phyloP scores from a whole-genome alignment of 768 basidiomycete genomes.

The Lactifluus pinguis region DNA sequence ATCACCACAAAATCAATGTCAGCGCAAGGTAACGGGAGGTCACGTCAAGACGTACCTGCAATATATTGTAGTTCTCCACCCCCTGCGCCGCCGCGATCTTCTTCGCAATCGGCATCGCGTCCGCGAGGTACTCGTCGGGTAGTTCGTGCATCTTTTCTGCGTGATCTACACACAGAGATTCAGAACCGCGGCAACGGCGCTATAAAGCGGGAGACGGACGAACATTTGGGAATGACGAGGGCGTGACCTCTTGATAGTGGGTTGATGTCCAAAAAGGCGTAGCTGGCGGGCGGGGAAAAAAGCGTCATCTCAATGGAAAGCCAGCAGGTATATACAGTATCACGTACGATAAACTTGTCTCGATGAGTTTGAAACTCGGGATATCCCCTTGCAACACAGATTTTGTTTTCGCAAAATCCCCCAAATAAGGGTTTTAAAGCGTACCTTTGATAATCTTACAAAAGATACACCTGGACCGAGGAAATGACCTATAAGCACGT shows the following conservation, averaged over 20 bases:
- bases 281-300: slow-evolving; percentile 34
- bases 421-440: too few relatives aligned
- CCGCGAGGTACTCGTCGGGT: slow-evolving; percentile 75
- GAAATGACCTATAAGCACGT: slow-evolving; percentile 35
- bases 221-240: slow-evolving; percentile 90
- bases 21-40: not conserved
- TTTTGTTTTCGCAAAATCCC: not conserved
- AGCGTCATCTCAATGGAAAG: not conserved
- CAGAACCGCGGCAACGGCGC: not conserved
- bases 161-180: slow-evolving; percentile 52
- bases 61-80: slow-evolving; percentile 75
- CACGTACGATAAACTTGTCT: slow-evolving; percentile 63
- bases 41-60: slow-evolving; percentile 49
- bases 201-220: not conserved
- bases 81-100: slow-evolving; percentile 76
- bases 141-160: slow-evolving; percentile 78
- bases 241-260: slow-evolving; percentile 88
- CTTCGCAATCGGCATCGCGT: slow-evolving; percentile 75
- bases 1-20: not conserved
- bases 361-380: slow-evolving; percentile 77
- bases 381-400: slow-evolving; percentile 64
- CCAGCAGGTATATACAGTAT: not conserved
- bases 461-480: slow-evolving; percentile 69
- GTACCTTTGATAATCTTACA: slow-evolving; percentile 91
- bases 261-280: slow-evolving; percentile 87